Conservation (phyloP, 352 stramenopile genomes). For the Phytophthora rubi region DNA sequence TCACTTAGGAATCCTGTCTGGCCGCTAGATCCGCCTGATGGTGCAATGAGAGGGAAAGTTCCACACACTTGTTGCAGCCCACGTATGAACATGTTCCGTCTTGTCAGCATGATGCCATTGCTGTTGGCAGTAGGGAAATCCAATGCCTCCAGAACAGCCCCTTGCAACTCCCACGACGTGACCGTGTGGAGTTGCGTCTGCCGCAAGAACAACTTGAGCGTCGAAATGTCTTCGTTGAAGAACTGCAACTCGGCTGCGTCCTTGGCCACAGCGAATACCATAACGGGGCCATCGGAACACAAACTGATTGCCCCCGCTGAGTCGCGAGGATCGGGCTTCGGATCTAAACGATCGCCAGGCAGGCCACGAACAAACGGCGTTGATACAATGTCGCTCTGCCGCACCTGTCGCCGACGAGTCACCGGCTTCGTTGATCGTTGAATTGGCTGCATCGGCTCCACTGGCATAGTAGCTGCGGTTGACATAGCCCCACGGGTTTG, state of each 20-base stretch:
- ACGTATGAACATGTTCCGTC: constrained; percentile 52
- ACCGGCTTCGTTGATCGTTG: constrained; percentile 59
- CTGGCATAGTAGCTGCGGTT: constrained; percentile 32
- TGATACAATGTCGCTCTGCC: constrained; percentile 85
- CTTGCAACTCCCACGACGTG: constrained; percentile 44
- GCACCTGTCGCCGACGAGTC: constrained; percentile 72
- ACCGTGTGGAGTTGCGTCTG: constrained; percentile 71
- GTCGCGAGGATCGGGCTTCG: constrained; percentile 36
- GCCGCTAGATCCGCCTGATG: constrained; percentile 25
- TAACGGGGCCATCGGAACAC: constrained; percentile 74
- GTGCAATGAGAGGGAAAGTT: constrained; percentile 28
- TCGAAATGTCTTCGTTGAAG: constrained; percentile 79
- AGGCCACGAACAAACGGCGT: constrained; percentile 59
- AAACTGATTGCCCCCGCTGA: constrained; percentile 57
- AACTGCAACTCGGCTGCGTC: constrained; percentile 81
- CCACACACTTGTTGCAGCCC: constrained; percentile 60
- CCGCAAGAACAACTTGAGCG: constrained; percentile 66
- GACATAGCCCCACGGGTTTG: constrained; percentile 57
- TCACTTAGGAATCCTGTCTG: constrained; percentile 53
- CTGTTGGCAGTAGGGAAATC: constrained; percentile 29
- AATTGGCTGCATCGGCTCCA: constrained; percentile 71
- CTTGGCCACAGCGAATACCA: constrained; percentile 81
- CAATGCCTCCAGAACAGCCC: constrained; percentile 48
- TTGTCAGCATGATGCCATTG: constrained; percentile 42
- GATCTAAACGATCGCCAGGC: constrained; percentile 13